Conservation (phyloP, 495 filamentous ascomycete species). For the Trichoderma gamsii region DNA sequence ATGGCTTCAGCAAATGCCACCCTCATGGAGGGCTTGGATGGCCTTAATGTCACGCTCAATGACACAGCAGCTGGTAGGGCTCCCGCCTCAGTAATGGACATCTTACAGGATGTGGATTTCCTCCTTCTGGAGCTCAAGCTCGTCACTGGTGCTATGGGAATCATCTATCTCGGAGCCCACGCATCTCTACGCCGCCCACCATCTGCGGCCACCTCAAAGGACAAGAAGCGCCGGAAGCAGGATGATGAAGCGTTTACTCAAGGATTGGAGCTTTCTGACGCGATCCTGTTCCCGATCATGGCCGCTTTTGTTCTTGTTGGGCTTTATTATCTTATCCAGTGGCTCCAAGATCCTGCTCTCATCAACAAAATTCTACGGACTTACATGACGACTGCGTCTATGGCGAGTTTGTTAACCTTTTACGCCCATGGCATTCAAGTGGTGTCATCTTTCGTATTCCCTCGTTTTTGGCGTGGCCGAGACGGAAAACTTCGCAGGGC, state of each 20-base stretch:
- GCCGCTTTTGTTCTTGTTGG: conserved; percentile 67
- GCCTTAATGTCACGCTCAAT: neutral
- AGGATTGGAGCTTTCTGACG: conserved; percentile 72
- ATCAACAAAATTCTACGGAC: conserved; percentile 78
- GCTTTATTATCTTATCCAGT: conserved; percentile 86
- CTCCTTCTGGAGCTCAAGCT: conserved; percentile 36
- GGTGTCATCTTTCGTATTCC: conserved; percentile 65
- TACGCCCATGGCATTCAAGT: conserved; percentile 62
- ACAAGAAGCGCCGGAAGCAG: conserved; percentile 37
- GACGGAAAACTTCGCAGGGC: conserved; percentile 42
- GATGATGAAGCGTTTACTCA: conserved; percentile 66
- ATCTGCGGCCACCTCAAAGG: conserved; percentile 58
- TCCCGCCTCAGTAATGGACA: neutral
- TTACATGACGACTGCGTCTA: conserved; percentile 76
- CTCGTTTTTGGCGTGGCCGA: conserved; percentile 48
- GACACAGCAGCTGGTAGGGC: neutral
- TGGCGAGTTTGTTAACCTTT: conserved; percentile 66
- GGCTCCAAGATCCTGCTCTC: conserved; percentile 71
- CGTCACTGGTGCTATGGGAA: conserved; percentile 35
- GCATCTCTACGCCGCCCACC: conserved; percentile 62
- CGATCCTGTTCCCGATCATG: conserved; percentile 77
- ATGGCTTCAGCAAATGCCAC: neutral
- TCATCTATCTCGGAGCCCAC: conserved; percentile 43
- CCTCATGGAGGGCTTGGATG: conserved; percentile 14
- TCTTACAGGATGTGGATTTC: conserved; percentile 20